Evolutionary conservation across 805 yeast species (phyloP), one percentile per base, ranked within the genome.

Genomic region (Schwanniomyces polymorphus): DNA sequence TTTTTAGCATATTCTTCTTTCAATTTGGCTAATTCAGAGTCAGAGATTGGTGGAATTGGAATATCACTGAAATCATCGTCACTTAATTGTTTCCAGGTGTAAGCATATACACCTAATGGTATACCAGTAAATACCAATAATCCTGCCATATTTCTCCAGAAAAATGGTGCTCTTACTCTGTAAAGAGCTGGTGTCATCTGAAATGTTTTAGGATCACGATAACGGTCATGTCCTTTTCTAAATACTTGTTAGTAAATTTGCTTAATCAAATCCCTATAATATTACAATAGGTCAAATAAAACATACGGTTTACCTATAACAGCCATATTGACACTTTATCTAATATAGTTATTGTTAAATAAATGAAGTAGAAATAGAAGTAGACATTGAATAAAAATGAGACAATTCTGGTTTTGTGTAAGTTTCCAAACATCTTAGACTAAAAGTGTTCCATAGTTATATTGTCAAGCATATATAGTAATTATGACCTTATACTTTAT

Each of bases 121-220:
- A 89, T 68, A n/a, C 85, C 78, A 4, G 83, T 68, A 17, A 89
- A 71, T 0, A 79, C 67, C 14, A 74, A 73, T 43, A 91, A 80
- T 0, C 84, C 80, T 16, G 81, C 71, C 61, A 86, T 79, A 65
- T 91, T 92, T 58, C 77, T 82, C 79, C 84, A 81, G 70, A 91
- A 88, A 61, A 81, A 92, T 37, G 97, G 97, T 50, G 79, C 76
- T 66, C 98, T 81, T 41, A 97, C 97, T 54, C 98, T 78, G 55
- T 89, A 75, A 77, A 92, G 83, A 5, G 97, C 97, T 12, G 97
- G 97, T 1, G 97, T 88, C 92, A 91, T 91, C 61, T 85, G 85
- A 68, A 81, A 86, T 28, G 91, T 87, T 53, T 73, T 71, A 31
- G 83, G 86, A 65, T 87, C 88, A 54, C 76, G 68, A 55, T 73